Base-by-base conservation (phyloP, 2,329 filamentous ascomycete genomes). In the Proliferodiscus dingleyae region DNA sequence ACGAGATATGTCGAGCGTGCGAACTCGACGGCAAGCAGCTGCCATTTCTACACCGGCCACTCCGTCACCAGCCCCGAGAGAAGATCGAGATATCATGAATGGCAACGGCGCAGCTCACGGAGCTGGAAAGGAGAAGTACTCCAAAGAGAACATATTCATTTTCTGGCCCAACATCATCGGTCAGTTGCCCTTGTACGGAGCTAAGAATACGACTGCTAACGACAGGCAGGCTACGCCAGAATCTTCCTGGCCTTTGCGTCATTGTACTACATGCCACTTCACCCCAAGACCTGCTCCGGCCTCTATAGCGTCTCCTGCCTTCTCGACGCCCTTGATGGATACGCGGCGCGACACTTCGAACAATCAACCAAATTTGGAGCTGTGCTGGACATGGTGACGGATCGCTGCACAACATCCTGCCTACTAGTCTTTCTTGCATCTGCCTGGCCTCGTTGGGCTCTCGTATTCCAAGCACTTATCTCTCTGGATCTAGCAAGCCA, bases 371-470 rank as follows among this genome's bases (percentile, higher is more conserved):
- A 87, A 54, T 98, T 98, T 66, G 93, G 93, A 53, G 93, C 91
- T 24, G 91, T 98, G 26, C 77, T 98, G 53, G 93, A 98, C 71
- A 98, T 98, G 93, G 91, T 98, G 51, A 98, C 93, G 15, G 93
- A 98, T 69, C 85, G 93, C 50, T 97, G 93, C 74, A 97, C 91
- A 23, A 98, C 93, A 3, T 83, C 91, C 2, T 98, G 93, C 68
- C 71, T 98, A 58, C 80, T 98, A 39, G 90, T 97, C 41, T 98
- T 97, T 72, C 71, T 98, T 52, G 89, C 88, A 32, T 94, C 89
- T 11, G 93, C 93, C 16, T 98, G 95, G 71, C 93, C 93, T 4
- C 81, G 90, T 46, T 97, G 89, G 85, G 83, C 88, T 54, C 89
- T 97, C 57, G 64, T 97, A 48, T 98, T 98, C 77, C 93, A 98